These are phyloP conservation scores for Emmonsiellopsis sp. DNA, from an alignment of 2,329 filamentous ascomycete species.

Conservation along the genomic window DNA sequence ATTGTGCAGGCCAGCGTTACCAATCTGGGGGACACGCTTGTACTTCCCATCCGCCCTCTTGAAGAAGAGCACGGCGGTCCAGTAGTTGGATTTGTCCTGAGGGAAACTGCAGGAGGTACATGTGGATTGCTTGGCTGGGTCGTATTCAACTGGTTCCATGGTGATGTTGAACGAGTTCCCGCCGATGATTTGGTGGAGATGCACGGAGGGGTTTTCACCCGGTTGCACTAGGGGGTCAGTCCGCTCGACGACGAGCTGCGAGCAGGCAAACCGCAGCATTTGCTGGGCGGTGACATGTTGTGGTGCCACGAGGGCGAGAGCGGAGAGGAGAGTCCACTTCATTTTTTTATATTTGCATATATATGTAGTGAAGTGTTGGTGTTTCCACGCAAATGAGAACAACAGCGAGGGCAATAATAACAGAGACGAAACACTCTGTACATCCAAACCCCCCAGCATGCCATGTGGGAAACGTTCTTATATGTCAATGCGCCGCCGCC, in stretches of 20 bases:
- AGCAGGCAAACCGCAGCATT: background rate
- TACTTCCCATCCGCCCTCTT: constrained; percentile 35
- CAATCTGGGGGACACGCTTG: constrained; percentile 34
- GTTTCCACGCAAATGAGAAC: background rate
- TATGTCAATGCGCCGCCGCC: no score
- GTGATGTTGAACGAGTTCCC: constrained; percentile 39
- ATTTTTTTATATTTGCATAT: background rate
- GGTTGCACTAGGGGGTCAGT: constrained; percentile 40
- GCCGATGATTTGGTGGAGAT: constrained; percentile 41
- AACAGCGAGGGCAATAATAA: background rate
- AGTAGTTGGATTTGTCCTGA: constrained; percentile 40
- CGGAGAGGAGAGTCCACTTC: background rate
- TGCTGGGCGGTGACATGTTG: background rate
- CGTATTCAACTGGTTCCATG: constrained; percentile 32
- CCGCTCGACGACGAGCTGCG: constrained; percentile 30
- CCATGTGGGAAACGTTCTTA: no score
- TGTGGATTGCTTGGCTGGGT: constrained; percentile 18
- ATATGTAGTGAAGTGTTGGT: background rate
- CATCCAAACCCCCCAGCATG: no score
- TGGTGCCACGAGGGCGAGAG: background rate
- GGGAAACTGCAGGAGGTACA: constrained; percentile 33
- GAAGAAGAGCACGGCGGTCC: constrained; percentile 41
- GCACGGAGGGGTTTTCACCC: constrained; percentile 34
- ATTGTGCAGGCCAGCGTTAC: background rate
- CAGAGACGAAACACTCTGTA: background rate